These are phyloP conservation scores for Clavispora carvajalis DNA, from an alignment of 805 yeast genomes.

Conservation along the genomic window DNA sequence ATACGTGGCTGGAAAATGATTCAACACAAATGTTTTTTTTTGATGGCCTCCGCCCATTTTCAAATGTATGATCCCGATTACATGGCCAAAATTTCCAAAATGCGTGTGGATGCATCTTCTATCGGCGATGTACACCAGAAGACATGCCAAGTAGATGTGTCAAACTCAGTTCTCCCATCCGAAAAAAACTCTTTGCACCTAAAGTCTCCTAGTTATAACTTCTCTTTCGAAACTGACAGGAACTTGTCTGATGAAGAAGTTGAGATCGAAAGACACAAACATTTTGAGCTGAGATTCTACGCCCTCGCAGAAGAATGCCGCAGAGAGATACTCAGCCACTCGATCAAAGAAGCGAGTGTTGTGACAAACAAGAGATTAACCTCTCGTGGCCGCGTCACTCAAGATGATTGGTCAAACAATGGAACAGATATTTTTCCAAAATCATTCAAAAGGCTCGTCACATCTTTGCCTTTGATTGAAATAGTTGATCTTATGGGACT, in stretches of 20 bases:
- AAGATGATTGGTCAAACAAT: conserved; percentile 19
- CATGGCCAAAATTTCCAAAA: conserved; percentile 16
- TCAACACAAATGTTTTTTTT: conserved; percentile 72
- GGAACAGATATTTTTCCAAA: conserved; percentile 30
- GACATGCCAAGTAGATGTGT: neutral
- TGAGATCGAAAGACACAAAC: conserved; percentile 28
- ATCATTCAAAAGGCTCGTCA: conserved; percentile 28
- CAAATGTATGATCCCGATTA: conserved; percentile 43
- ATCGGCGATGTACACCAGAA: neutral
- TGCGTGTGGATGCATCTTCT: conserved; percentile 7
- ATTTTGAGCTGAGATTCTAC: conserved; percentile 50
- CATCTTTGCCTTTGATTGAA: conserved; percentile 24
- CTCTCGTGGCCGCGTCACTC: conserved; percentile 14
- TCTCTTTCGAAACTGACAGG: neutral
- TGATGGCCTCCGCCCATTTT: conserved; percentile 68
- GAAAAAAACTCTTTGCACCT: too few relatives aligned
- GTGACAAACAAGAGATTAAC: conserved; percentile 21
- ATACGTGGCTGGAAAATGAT: conserved; percentile 51
- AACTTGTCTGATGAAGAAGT: neutral
- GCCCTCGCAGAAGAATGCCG: conserved; percentile 59
- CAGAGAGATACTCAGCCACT: conserved; percentile 42
- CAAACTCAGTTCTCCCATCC: too few relatives aligned
- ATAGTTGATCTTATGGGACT: conserved; percentile 10
- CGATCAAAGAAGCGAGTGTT: conserved; percentile 30
- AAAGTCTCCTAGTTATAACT: too few relatives aligned